A percentile compares a stretch with the other conserved stretches of the same genome.
Evolutionary conservation across 2,329 filamentous ascomycete species (phyloP).

Genomic region (Pseudogymnoascus sp.): DNA sequence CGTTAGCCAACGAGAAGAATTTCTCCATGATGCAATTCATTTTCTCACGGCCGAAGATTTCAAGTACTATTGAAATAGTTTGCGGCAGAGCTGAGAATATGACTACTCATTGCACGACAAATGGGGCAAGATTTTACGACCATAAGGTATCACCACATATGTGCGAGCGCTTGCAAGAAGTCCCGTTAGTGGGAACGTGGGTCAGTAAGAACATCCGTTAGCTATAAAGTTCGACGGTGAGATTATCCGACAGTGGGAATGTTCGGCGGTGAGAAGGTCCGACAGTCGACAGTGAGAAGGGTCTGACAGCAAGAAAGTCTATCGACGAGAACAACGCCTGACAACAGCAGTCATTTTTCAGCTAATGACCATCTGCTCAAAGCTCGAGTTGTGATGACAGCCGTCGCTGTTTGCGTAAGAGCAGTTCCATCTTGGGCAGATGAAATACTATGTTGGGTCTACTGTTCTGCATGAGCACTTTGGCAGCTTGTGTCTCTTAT

Average conservation of each 20-base stretch:
- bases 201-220: no score
- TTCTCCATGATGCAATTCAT: no score
- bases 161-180: no score
- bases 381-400: background rate
- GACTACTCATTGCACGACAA: no score
- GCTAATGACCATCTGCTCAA: background rate
- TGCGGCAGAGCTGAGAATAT: no score
- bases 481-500: background rate
- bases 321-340: background rate
- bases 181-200: no score
- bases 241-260: background rate
- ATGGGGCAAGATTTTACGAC: no score
- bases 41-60: no score
- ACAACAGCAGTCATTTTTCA: background rate
- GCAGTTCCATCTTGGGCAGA: background rate
- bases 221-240: no score
- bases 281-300: background rate
- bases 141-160: no score
- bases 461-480: background rate
- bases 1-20: no score
- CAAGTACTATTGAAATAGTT: no score
- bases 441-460: background rate
- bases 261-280: background rate
- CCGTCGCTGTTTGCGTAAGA: background rate
- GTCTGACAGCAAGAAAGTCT: background rate